Conservation (phyloP, 257 asterid genomes). For the Capsicum pubescens region DNA sequence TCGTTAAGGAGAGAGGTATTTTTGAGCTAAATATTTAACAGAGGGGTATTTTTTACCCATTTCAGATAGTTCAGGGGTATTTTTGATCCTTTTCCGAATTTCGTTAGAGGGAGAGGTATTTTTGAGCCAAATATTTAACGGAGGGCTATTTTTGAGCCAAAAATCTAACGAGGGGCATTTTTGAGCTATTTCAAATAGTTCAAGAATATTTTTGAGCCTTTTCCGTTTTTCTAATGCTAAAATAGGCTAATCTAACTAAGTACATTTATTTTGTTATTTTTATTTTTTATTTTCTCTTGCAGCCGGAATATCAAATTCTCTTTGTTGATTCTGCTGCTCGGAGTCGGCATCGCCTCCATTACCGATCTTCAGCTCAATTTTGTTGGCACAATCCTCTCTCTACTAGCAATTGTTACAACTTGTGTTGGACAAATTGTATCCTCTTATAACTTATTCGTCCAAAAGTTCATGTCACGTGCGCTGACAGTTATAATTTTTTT, state of each 20-base stretch:
- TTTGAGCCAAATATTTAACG: too few species aligned
- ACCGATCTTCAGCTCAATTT: constrained; percentile 92
- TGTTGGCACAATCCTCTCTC: constrained; percentile 75
- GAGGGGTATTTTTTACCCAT: too few species aligned
- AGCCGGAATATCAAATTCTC: constrained; percentile 77
- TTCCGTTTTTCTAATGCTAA: background rate
- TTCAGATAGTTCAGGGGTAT: too few species aligned
- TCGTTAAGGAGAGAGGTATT: too few species aligned
- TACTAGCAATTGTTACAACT: constrained; percentile 82
- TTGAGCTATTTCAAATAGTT: too few species aligned
- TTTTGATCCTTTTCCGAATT: too few species aligned
- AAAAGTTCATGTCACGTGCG: background rate
- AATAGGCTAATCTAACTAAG: background rate
- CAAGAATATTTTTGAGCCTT: too few species aligned
- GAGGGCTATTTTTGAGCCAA: too few species aligned
- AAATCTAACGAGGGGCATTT: too few species aligned
- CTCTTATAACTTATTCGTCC: constrained; percentile 14
- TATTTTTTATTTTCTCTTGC: constrained; percentile 32
- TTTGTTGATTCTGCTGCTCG: constrained; percentile 62
- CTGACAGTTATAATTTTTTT: background rate
- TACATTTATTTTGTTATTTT: too few species aligned
- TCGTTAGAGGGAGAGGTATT: too few species aligned
- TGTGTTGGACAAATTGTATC: constrained; percentile 91
- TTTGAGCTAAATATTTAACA: too few species aligned
- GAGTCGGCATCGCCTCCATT: constrained; percentile 88